Conservation (phyloP, 805 yeast genomes). For the Pichia eremophila region DNA sequence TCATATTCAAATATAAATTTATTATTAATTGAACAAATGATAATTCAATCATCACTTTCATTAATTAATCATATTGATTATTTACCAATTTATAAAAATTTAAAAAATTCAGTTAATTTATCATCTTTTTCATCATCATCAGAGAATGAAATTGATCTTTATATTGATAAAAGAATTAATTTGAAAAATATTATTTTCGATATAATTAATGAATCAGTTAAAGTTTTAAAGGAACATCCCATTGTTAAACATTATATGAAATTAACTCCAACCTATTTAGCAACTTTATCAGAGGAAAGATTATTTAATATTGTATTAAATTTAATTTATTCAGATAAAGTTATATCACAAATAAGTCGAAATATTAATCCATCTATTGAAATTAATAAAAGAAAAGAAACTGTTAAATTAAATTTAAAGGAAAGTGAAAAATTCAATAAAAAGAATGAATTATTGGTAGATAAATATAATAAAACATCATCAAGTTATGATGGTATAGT, state of each 20-base stretch:
- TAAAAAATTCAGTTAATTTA: neutral
- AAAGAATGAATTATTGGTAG: neutral
- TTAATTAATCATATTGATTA: slow-evolving; percentile 12
- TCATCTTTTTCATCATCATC: slow-evolving; percentile 4
- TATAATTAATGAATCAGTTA: slow-evolving; percentile 1
- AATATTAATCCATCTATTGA: neutral
- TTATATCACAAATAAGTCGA: neutral
- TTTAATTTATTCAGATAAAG: neutral
- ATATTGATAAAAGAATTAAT: neutral
- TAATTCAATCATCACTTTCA: slow-evolving; percentile 16
- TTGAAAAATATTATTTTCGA: neutral
- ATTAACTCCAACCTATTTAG: neutral
- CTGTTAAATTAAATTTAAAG: too few species aligned
- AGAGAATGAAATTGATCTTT: neutral
- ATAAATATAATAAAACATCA: neutral
- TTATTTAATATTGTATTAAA: neutral
- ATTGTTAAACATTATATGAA: neutral
- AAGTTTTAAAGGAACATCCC: slow-evolving; percentile 1
- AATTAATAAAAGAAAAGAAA: neutral
- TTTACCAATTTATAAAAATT: slow-evolving; percentile 5
- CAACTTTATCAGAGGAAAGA: slow-evolving; percentile 4
- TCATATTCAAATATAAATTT: neutral
- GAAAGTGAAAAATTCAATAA: neutral
- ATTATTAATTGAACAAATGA: slow-evolving; percentile 15
- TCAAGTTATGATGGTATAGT: neutral